phyloP scores from a whole-genome alignment of 768 basidiomycete species.

The Mycena latifolia region DNA sequence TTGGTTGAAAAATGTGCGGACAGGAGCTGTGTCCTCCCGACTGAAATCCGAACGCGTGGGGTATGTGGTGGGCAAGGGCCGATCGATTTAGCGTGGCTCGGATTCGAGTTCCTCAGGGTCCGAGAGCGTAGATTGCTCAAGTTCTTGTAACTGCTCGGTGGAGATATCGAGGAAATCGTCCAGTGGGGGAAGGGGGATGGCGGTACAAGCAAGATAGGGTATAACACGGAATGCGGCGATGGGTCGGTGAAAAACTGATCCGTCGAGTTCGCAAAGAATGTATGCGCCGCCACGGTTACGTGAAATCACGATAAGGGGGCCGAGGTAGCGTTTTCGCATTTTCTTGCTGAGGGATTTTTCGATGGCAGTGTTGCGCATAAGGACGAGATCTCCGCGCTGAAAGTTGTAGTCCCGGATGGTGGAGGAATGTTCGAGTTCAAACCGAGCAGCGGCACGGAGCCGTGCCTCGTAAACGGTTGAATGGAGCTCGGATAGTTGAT shows the following conservation, averaged over 20 bases:
- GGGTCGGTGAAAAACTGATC: no score
- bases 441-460: constrained; percentile 27
- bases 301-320: constrained; percentile 48
- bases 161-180: no score
- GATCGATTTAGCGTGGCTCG: no score
- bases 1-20: no score
- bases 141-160: no score
- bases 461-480: constrained; percentile 14
- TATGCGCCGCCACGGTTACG: constrained; percentile 43
- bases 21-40: neutral
- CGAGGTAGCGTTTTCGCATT: constrained; percentile 44
- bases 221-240: no score
- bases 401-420: constrained; percentile 45
- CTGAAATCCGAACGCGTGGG: neutral
- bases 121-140: no score
- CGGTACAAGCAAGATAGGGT: no score
- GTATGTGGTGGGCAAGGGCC: neutral
- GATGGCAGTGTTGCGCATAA: constrained; percentile 48
- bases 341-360: constrained; percentile 47
- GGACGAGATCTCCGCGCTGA: constrained; percentile 39
- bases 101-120: no score
- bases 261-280: constrained; percentile 27
- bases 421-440: constrained; percentile 36
- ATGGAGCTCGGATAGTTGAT: constrained; percentile 21
- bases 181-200: no score